phyloP scores from a whole-genome alignment of 306 rosid species.

The Sicyos edulis region DNA sequence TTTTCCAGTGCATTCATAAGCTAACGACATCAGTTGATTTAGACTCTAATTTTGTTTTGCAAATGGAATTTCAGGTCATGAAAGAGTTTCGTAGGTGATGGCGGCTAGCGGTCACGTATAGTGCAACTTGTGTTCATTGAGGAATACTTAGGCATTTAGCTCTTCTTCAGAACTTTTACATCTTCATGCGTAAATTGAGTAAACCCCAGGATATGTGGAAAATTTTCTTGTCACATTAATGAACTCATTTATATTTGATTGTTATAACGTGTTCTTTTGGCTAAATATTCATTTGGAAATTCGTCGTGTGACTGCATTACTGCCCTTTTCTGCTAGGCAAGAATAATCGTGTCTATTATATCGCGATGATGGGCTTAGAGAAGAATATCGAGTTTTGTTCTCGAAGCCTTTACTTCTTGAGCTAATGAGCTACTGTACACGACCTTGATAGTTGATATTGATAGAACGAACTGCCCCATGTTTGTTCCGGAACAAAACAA shows the following conservation, averaged over 20 bases:
- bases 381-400: no score
- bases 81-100: neutral
- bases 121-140: slow-evolving; percentile 12
- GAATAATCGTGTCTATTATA: no score
- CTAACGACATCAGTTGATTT: neutral
- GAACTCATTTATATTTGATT: neutral
- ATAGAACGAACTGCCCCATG: no score
- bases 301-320: neutral
- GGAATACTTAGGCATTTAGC: slow-evolving; percentile 14
- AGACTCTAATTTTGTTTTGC: neutral
- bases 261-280: neutral
- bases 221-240: neutral
- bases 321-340: neutral
- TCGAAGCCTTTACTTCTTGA: no score
- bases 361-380: no score
- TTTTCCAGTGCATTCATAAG: no score
- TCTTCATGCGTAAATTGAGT: neutral
- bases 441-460: no score
- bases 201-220: slow-evolving; percentile 11
- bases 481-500: no score
- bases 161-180: neutral
- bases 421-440: neutral
- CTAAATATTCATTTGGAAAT: neutral
- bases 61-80: slow-evolving; percentile 19
- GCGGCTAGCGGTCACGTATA: slow-evolving; percentile 13